Conservation (phyloP, 176 grass and related monocot species). For the Ampelocalamus luodianensis region DNA sequence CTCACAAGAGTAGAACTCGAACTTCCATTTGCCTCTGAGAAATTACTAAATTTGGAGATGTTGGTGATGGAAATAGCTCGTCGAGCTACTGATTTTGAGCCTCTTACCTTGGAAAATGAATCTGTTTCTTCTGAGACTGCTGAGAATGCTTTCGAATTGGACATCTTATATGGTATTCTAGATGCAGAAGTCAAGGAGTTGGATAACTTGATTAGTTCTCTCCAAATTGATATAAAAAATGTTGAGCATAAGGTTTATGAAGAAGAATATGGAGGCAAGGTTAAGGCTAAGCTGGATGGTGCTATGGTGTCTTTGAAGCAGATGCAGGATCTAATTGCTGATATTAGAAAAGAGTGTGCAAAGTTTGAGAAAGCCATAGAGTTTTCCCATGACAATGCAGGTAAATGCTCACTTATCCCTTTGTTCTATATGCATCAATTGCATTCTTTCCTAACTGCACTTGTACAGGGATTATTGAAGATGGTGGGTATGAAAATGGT, state of each 20-base stretch:
- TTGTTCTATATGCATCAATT: neutral
- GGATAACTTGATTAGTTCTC: slow-evolving; percentile 61
- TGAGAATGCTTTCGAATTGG: slow-evolving; percentile 70
- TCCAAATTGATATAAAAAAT: slow-evolving; percentile 69
- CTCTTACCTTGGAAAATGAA: slow-evolving; percentile 47
- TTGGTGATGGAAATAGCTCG: slow-evolving; percentile 77
- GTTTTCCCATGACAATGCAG: slow-evolving; percentile 51
- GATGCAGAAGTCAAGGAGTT: slow-evolving; percentile 83
- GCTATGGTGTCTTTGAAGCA: slow-evolving; percentile 62
- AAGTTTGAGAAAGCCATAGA: slow-evolving; percentile 66
- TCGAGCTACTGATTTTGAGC: slow-evolving; percentile 62
- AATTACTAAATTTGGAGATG: slow-evolving; percentile 87
- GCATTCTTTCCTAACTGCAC: slow-evolving; percentile 44
- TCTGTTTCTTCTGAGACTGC: slow-evolving; percentile 55
- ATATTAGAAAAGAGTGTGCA: slow-evolving; percentile 69
- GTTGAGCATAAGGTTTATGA: slow-evolving; percentile 42
- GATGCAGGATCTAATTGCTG: slow-evolving; percentile 70
- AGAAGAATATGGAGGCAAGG: slow-evolving; percentile 56
- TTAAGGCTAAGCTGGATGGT: slow-evolving; percentile 59
- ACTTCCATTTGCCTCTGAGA: slow-evolving; percentile 80
- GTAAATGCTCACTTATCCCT: slow-evolving; percentile 54
- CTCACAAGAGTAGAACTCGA: slow-evolving; percentile 71
- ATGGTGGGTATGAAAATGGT: slow-evolving; percentile 52
- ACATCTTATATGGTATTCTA: slow-evolving; percentile 62
- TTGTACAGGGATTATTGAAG: slow-evolving; percentile 56